phyloP scores from a whole-genome alignment of 306 rosid species.

The Prosopis cineraria region DNA sequence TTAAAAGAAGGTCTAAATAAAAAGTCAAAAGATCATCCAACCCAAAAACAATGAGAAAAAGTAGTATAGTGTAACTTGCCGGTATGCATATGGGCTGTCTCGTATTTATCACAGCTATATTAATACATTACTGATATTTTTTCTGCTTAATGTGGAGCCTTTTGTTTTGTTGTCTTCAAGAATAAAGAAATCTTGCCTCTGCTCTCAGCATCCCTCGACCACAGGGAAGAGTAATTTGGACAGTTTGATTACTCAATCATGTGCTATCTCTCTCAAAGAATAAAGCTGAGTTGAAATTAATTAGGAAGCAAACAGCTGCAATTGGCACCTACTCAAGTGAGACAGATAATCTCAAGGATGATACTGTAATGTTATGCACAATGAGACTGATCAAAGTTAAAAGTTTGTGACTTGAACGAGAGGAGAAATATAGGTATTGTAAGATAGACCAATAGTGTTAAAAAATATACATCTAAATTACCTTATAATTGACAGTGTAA shows the following conservation, averaged over 20 bases:
- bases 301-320: slow-evolving; percentile 17
- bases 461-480: slow-evolving; percentile 31
- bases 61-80: slow-evolving; percentile 24
- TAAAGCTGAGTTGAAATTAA: slow-evolving; percentile 12
- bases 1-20: neutral
- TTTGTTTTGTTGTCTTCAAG: slow-evolving; percentile 35
- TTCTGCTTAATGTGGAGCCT: neutral
- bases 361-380: neutral
- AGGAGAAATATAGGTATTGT: neutral
- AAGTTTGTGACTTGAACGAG: neutral
- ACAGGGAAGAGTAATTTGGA: slow-evolving; percentile 19
- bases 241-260: slow-evolving; percentile 45
- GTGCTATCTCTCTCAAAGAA: slow-evolving; percentile 22
- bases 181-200: slow-evolving; percentile 23
- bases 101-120: slow-evolving; percentile 36
- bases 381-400: neutral
- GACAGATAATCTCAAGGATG: neutral
- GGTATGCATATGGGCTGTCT: slow-evolving; percentile 38
- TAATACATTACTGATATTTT: slow-evolving; percentile 35
- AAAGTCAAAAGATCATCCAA: neutral
- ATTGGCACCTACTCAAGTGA: neutral
- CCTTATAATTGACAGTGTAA: slow-evolving; percentile 54
- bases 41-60: neutral
- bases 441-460: neutral
- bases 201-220: slow-evolving; percentile 13